Base-by-base conservation (phyloP, 352 stramenopile genomes). In the Globisporangium iwayamae region DNA sequence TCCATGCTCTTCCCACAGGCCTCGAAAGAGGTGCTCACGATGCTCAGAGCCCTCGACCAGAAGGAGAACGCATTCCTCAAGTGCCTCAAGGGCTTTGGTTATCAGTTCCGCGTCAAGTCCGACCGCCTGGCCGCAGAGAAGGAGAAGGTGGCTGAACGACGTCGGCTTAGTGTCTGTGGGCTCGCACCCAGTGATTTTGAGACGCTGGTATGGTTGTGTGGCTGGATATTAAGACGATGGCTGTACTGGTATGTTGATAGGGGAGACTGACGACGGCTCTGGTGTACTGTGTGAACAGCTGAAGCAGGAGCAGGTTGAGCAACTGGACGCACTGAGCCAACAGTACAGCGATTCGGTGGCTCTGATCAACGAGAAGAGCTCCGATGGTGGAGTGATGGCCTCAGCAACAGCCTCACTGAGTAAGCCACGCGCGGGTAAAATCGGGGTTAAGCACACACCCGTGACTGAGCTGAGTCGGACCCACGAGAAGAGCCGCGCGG, bases 31-130 rank as follows among this genome's bases (percentile, higher is more conserved):
- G 81, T 75, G 32, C 64, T 76, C 34, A 70, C 72, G 13, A 85
- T 92, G 51, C 75, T 92, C 32, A 69, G 65, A 22, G 66, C 63
- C 0, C 66, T 92, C 2, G 73, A 68, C 22, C 48, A 75, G 28
- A 62, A 76, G 39, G 81, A 90, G n/a, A 71, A 83, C 25, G 81
- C 79, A n/a, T 92, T 92, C 53, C 61, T 90, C 47, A 71, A 76
- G 51, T 92, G 83, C 59, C 66, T 92, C 16, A 62, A 77, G 10
- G 81, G 79, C 0, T 85, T 76, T 9, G 63, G 62, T 0, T 16
- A 57, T 20, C 60, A 72, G 32, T 75, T 63, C 14, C 56, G 58
- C 18, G 43, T 56, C 4, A 55, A 50, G 20, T 41, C 60, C 1
- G 60, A 16, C 1, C 60, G 36, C 3, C 4, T 25, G 32, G 22